Percentiles rank a stretch among this genome's conserved stretches.
Evolutionary conservation across 2,329 filamentous ascomycete genomes (phyloP).

Genomic region (Pseudogymnoascus sp.): DNA sequence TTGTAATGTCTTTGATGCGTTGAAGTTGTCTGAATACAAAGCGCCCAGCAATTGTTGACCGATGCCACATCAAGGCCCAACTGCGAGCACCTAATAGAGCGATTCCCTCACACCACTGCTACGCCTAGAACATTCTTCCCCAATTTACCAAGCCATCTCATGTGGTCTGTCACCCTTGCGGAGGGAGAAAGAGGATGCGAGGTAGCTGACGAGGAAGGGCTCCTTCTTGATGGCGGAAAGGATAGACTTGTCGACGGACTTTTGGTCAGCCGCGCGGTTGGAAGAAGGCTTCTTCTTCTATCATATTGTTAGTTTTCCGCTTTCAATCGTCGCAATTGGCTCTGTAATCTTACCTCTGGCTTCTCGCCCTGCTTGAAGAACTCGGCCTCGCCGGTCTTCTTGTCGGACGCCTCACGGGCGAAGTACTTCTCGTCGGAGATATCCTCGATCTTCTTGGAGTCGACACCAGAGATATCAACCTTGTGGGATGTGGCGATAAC

Average conservation of each 20-base stretch:
- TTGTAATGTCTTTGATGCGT: conserved; percentile 13
- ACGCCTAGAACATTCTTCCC: conserved; percentile 24
- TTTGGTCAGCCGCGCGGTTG: conserved; percentile 93
- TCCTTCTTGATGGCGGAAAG: conserved; percentile 98
- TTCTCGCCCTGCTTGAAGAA: conserved; percentile 99
- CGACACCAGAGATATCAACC: conserved; percentile 78
- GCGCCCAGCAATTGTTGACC: conserved; percentile 11
- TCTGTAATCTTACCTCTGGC: conserved; percentile 67
- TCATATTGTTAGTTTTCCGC: conserved; percentile 25
- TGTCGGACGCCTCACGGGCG: conserved; percentile 86
- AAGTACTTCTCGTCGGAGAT: conserved; percentile 78
- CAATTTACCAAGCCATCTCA: conserved; percentile 95
- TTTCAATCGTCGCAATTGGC: conserved; percentile 1
- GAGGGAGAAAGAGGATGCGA: conserved; percentile 93
- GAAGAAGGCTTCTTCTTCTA: conserved; percentile 96
- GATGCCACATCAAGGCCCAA: conserved; percentile 10
- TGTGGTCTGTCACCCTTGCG: conserved; percentile 99
- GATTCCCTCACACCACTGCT: conserved; percentile 17
- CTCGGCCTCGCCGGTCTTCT: conserved; percentile 95
- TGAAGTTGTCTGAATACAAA: conserved; percentile 12
- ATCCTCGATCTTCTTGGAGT: conserved; percentile 83
- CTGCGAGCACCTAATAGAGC: conserved; percentile 9
- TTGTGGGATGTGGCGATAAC: conserved; percentile 86
- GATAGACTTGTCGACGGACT: conserved; percentile 95
- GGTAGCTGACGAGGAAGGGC: conserved; percentile 87